Percentiles rank a stretch among this genome's conserved stretches.
phyloP scores from a whole-genome alignment of 1,284 basidiomycete genomes.

The Ganoderma lingzhi region DNA sequence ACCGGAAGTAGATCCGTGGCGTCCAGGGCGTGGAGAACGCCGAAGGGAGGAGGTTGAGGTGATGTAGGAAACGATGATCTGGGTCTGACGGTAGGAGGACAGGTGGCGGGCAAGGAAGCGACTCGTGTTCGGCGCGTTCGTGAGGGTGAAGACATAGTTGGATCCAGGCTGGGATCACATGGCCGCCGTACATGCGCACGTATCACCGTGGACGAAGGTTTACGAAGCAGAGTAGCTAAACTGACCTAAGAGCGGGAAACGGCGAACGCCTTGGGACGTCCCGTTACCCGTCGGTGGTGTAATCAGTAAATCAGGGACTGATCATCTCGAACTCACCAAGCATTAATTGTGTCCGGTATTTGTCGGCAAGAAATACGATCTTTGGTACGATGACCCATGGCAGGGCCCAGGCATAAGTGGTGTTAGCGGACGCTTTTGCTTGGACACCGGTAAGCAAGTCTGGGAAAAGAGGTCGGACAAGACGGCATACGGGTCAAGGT shows the following conservation, averaged over 20 bases:
- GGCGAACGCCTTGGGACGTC: slow-evolving; percentile 13
- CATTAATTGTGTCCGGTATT: background rate
- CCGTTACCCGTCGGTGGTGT: slow-evolving; percentile 12
- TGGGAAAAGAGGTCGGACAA: background rate
- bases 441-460: background rate
- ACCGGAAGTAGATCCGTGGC: slow-evolving; percentile 36
- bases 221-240: slow-evolving; percentile 22
- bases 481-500: background rate
- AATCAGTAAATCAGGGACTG: slow-evolving; percentile 16
- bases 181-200: slow-evolving; percentile 24
- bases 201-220: slow-evolving; percentile 25
- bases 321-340: slow-evolving; percentile 5
- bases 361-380: background rate
- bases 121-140: slow-evolving; percentile 26
- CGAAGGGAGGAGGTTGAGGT: slow-evolving; percentile 34
- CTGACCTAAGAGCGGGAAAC: slow-evolving; percentile 29
- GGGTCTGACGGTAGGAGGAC: slow-evolving; percentile 35
- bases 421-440: background rate
- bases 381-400: background rate
- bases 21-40: slow-evolving; percentile 35
- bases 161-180: slow-evolving; percentile 32
- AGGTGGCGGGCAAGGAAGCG: slow-evolving; percentile 25
- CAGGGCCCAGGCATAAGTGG: background rate
- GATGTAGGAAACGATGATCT: slow-evolving; percentile 41
- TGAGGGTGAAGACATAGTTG: slow-evolving; percentile 20